Conservation (phyloP, 2,329 filamentous ascomycete species). For the Dactylellina drechsleri region DNA sequence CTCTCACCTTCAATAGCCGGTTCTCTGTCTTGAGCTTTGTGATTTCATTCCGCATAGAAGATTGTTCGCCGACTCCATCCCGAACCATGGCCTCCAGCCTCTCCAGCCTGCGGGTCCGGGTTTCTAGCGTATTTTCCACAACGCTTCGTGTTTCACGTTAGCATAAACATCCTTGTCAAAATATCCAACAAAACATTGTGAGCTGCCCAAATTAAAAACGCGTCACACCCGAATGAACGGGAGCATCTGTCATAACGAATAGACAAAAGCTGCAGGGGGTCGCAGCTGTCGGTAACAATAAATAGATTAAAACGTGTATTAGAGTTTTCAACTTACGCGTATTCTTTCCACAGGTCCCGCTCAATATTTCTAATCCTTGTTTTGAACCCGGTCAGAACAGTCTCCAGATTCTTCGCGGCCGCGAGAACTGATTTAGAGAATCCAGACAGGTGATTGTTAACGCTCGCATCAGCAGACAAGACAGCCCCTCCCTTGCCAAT, state of each 20-base stretch:
- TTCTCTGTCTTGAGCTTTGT: slow-evolving; percentile 71
- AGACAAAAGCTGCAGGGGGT: not conserved
- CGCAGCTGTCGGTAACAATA: slow-evolving; percentile 9
- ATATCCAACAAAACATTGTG: slow-evolving; percentile 11
- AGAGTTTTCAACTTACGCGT: slow-evolving; percentile 66
- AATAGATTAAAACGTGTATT: not conserved
- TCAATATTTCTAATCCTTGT: slow-evolving; percentile 85
- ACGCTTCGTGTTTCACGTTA: slow-evolving; percentile 51
- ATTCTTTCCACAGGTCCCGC: slow-evolving; percentile 88
- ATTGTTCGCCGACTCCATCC: slow-evolving; percentile 69
- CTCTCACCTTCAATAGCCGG: slow-evolving; percentile 69
- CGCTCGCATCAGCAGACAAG: slow-evolving; percentile 60
- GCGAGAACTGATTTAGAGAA: slow-evolving; percentile 90
- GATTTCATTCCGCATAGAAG: slow-evolving; percentile 65
- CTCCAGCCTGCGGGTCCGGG: slow-evolving; percentile 84
- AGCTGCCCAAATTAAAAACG: slow-evolving; percentile 32
- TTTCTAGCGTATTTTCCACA: slow-evolving; percentile 80
- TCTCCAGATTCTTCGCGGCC: slow-evolving; percentile 87
- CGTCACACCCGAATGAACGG: slow-evolving; percentile 17
- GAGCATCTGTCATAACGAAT: not conserved
- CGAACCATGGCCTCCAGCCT: slow-evolving; percentile 82
- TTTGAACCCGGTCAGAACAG: slow-evolving; percentile 80
- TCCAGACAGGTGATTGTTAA: slow-evolving; percentile 83
- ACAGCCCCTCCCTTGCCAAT: slow-evolving; percentile 64
- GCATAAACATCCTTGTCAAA: slow-evolving; percentile 24